Base-by-base conservation (phyloP, 2,329 filamentous ascomycete genomes). In the Onygenales sp. region DNA sequence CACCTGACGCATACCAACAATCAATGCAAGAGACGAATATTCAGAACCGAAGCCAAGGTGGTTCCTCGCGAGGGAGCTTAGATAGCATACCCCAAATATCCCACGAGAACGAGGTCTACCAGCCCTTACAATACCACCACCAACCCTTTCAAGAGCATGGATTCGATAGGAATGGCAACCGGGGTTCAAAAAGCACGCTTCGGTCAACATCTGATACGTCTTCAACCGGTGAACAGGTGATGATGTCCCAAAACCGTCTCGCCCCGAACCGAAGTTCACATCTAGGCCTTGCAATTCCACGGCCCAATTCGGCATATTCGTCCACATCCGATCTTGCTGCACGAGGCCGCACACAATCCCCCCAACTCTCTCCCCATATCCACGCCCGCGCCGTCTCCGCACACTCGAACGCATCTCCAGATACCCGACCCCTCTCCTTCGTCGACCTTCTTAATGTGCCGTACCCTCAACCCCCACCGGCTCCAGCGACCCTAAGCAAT, bases 271-370 rank as follows among this genome's bases (percentile, higher is more conserved):
- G 10, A 72, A 75, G 61, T 51, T 74, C 54, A 74, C 78, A 59
- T 74, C 77, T 61, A 73, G 81, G 71, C 63, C 81, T 75, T 55
- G 82, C 81, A 11, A 66, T 86, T 57, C 78, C 80, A 42, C 79
- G 91, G 50, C 90, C 90, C 5, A 78, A 78, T 27, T 95, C 91
- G 10, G 77, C 85, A 5, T 91, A 90, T 68, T 93, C 88, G 2
- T 77, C 81, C 11, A 80, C 80, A 47, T 89, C 87, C 13, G 89
- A 95, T 47, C 72, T 82, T 57, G 79, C 78, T 32, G 71, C 73
- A 36, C 81, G 84, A 51, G 84, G 85, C 36, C 82, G 85, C 36
- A 75, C 74, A 58, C 71, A 76, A 41, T 81, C 80, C 14, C 78
- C 78, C 13, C 71, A 69, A 51, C 66, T 76, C 33, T 81, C 78